These are phyloP conservation scores for Sisymbrium altissimum DNA, from an alignment of 345 rosid species.

Conservation along the genomic window DNA sequence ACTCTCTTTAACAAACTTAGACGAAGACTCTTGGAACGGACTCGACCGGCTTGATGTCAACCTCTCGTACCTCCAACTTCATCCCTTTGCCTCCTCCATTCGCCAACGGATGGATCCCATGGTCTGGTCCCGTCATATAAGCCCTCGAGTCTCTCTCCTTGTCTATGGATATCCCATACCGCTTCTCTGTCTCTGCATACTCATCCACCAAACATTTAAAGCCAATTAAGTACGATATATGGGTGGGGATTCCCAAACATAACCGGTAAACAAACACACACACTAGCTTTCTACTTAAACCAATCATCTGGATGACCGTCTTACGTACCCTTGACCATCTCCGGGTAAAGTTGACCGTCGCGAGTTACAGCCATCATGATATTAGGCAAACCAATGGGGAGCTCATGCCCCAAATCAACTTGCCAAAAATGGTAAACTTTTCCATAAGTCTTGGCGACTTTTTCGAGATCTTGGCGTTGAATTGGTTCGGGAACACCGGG, in stretches of 20 bases:
- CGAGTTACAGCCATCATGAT: slow-evolving; percentile 70
- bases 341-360: slow-evolving; percentile 60
- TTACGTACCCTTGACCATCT: slow-evolving; percentile 48
- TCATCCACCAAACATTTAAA: neutral
- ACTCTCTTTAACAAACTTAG: slow-evolving; percentile 22
- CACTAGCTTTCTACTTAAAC: neutral
- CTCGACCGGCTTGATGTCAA: slow-evolving; percentile 46
- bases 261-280: neutral
- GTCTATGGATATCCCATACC: slow-evolving; percentile 44
- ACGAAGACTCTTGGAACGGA: slow-evolving; percentile 57
- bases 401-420: slow-evolving; percentile 63
- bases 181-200: slow-evolving; percentile 47
- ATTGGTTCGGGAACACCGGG: slow-evolving; percentile 60
- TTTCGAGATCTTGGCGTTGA: slow-evolving; percentile 63
- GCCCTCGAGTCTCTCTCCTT: slow-evolving; percentile 53
- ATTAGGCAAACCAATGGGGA: slow-evolving; percentile 75
- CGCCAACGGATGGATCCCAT: slow-evolving; percentile 67
- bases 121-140: slow-evolving; percentile 55
- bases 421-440: slow-evolving; percentile 87
- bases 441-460: slow-evolving; percentile 64
- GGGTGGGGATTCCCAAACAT: neutral
- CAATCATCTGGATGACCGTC: neutral
- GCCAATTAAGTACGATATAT: neutral
- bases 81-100: slow-evolving; percentile 68
- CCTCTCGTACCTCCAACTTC: slow-evolving; percentile 48